Evolutionary conservation across 2,329 filamentous ascomycete species (phyloP).

Genomic region (Epichloe coenophiala): DNA sequence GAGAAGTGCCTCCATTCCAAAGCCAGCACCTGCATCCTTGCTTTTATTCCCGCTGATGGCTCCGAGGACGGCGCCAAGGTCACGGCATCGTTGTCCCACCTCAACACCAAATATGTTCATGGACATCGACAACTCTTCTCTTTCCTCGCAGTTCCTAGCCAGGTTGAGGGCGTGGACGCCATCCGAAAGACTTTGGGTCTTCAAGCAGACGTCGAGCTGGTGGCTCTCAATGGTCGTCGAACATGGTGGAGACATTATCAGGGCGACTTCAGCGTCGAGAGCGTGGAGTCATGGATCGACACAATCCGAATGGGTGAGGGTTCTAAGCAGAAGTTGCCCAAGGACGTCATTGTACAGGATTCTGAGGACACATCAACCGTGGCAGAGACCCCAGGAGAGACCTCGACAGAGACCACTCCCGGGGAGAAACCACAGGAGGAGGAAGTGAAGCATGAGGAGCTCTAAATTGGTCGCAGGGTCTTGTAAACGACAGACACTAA

Average conservation of each 20-base stretch:
- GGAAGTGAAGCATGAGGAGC: constrained; percentile 33
- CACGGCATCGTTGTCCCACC: constrained; percentile 52
- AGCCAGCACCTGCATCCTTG: constrained; percentile 72
- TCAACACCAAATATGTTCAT: constrained; percentile 61
- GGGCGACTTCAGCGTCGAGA: constrained; percentile 43
- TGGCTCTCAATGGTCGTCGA: constrained; percentile 75
- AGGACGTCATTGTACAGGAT: constrained; percentile 32
- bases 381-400: not conserved
- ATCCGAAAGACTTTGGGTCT: constrained; percentile 41
- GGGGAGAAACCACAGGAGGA: constrained; percentile 15
- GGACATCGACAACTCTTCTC: constrained; percentile 63
- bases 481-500: not conserved
- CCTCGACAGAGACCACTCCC: constrained; percentile 11
- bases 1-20: constrained; percentile 61
- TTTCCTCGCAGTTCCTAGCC: constrained; percentile 59
- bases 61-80: constrained; percentile 41
- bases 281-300: constrained; percentile 78
- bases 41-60: constrained; percentile 45
- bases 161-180: constrained; percentile 29
- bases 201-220: constrained; percentile 48
- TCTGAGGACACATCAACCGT: constrained; percentile 16
- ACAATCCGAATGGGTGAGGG: constrained; percentile 83
- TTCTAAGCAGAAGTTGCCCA: constrained; percentile 60
- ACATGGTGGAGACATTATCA: constrained; percentile 73
- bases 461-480: constrained; percentile 18